Percentiles rank a stretch among this genome's conserved stretches.
These are phyloP conservation scores for Tricholoma terreum DNA, from an alignment of 768 basidiomycete species.

Conservation along the genomic window DNA sequence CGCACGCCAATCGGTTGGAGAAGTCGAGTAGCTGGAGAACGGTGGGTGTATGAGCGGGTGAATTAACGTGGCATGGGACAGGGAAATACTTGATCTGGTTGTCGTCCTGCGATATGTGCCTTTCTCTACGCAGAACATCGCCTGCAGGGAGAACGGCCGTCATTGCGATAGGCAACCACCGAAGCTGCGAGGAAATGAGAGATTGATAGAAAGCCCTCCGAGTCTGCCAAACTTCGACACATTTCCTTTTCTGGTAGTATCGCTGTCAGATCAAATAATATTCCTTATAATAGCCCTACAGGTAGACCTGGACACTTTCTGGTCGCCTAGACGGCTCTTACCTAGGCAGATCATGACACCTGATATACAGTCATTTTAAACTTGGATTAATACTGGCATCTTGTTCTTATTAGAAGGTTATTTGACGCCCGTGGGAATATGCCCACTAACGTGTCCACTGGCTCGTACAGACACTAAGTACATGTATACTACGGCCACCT, in stretches of 20 bases:
- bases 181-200: conserved; percentile 9
- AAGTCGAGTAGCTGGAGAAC: conserved; percentile 47
- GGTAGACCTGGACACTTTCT: no score
- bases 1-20: conserved; percentile 66
- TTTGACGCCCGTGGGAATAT: no score
- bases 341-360: no score
- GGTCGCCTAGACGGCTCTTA: no score
- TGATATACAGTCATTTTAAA: no score
- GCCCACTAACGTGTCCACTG: no score
- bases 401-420: no score
- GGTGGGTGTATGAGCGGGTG: conserved; percentile 17
- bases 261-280: no score
- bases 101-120: conserved; percentile 66
- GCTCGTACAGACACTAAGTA: no score
- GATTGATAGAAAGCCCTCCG: conserved; percentile 6
- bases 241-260: conserved; percentile 1
- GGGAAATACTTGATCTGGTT: conserved; percentile 52
- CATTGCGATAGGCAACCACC: conserved; percentile 32
- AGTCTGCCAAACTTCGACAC: conserved; percentile 5
- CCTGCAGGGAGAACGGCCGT: conserved; percentile 63
- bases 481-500: no score
- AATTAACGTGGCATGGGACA: conserved; percentile 7
- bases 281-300: no score
- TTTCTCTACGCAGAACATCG: conserved; percentile 57
- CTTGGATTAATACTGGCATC: no score